A percentile compares a stretch with the other conserved stretches of the same genome.
phyloP scores from a whole-genome alignment of 1,139 yeast genomes.

The Suhomyces choctaworum region DNA sequence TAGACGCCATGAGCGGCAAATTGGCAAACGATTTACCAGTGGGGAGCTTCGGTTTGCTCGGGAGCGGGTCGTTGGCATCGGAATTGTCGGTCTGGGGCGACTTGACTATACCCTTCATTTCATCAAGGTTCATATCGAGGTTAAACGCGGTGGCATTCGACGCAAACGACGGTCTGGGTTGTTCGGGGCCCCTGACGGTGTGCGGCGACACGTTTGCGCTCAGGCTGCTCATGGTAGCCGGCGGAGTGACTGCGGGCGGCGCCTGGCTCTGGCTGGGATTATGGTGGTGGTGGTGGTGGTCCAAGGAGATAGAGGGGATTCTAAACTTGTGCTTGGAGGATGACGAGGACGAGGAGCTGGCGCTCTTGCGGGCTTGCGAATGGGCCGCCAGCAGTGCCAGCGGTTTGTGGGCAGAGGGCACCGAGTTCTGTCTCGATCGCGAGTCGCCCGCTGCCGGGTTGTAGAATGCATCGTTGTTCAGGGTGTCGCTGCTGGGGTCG shows the following conservation, averaged over 20 bases:
- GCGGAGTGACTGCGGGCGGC: slow-evolving; percentile 11
- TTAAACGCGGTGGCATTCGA: slow-evolving; percentile 25
- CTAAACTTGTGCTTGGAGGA: slow-evolving; percentile 38
- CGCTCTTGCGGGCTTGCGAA: slow-evolving; percentile 21
- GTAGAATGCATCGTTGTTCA: slow-evolving; percentile 5
- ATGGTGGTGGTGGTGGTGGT: slow-evolving; percentile 21
- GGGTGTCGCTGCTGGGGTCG: slow-evolving; percentile 15
- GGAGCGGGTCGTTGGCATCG: slow-evolving; percentile 1
- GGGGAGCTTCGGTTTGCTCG: slow-evolving; percentile 2
- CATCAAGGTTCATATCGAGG: slow-evolving; percentile 50
- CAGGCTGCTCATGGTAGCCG: background rate
- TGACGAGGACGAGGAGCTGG: slow-evolving; percentile 20
- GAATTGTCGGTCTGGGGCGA: slow-evolving; percentile 19
- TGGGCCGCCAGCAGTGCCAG: slow-evolving; percentile 13
- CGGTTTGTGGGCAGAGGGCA: slow-evolving; percentile 11
- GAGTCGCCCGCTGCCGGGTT: slow-evolving; percentile 1
- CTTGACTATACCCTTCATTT: slow-evolving; percentile 55
- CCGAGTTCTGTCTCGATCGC: slow-evolving; percentile 16
- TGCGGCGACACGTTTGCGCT: slow-evolving; percentile 6
- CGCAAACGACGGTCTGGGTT: slow-evolving; percentile 4
- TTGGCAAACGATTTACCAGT: slow-evolving; percentile 13
- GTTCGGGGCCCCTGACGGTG: slow-evolving; percentile 5
- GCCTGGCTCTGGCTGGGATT: slow-evolving; percentile 1
- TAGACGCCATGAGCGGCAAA: slow-evolving; percentile 4
- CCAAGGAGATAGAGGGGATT: slow-evolving; percentile 37